Evolutionary conservation across 805 yeast species (phyloP), one percentile per base, ranked within the genome.

Genomic region (Saturnispora kantuleensis): DNA sequence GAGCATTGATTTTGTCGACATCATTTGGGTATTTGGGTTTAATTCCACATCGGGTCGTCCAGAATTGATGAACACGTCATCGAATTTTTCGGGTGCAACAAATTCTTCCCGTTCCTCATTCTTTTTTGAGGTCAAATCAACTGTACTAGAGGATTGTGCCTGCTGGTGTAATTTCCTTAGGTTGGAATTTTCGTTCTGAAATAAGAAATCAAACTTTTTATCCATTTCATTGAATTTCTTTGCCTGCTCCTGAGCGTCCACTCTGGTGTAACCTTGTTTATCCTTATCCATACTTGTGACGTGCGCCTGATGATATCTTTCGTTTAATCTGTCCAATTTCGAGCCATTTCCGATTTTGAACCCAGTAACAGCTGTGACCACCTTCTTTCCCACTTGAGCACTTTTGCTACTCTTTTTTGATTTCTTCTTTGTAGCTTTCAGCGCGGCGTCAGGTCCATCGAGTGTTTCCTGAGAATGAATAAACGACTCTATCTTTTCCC

Each of bases 191-290:
- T 59, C 65, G 37, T 57, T 60, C 41, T 55, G 63, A 51, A 76
- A 76, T 38, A 76, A 57, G 47, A 71, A 76, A 47, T 76, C 79
- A 16, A 79, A 75, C 49, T 71, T 68, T 48, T 66, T 63, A 54
- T 76, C 72, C 56, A 76, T 63, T 47, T 67, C 68, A 13, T 66
- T 57, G 49, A 83, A 84, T 51, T 80, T 77, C 16, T 81, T 81
- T 7, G 88, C 86, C 58, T 93, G 97, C 51, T 81, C 87, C 53
- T 85, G 93, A 1, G 80, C 84, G 28, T 87, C 86, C 8, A 93
- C 82, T 55, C 94, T 81, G 0, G 97, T 93, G 59, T 93, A 93
- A 0, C 95, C 90, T 21, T 70, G 76, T 35, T 74, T 74, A 1
- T 77, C 74, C 12, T 65, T 69, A 28, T 71, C 77, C 6, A 65